A percentile compares a stretch with the other conserved stretches of the same genome.
phyloP scores from a whole-genome alignment of 2,329 filamentous ascomycete genomes.

The Xylaria sp. region DNA sequence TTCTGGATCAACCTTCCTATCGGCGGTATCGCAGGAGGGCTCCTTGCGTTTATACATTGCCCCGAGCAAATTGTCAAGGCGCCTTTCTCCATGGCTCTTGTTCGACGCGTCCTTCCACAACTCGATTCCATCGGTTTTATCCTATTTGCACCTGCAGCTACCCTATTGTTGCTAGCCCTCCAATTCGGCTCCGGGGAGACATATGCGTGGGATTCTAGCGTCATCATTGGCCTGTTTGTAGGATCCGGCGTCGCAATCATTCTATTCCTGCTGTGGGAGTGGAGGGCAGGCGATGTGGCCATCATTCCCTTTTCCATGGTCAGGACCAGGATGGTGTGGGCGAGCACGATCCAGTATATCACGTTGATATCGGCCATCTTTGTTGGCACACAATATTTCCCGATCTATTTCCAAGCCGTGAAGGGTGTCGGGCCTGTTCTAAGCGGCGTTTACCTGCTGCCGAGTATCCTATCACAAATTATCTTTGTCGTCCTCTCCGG shows the following conservation, averaged over 20 bases:
- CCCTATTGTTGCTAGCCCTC: slow-evolving; percentile 52
- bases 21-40: slow-evolving; percentile 44
- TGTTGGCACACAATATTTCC: slow-evolving; percentile 41
- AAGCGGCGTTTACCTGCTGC: slow-evolving; percentile 44
- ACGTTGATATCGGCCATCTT: slow-evolving; percentile 53
- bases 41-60: slow-evolving; percentile 43
- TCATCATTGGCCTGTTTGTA: slow-evolving; percentile 49
- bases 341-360: slow-evolving; percentile 48
- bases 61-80: slow-evolving; percentile 46
- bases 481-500: slow-evolving; percentile 62
- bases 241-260: slow-evolving; percentile 43
- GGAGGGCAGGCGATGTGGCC: slow-evolving; percentile 50
- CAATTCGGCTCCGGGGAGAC: slow-evolving; percentile 49
- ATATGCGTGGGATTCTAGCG: slow-evolving; percentile 47
- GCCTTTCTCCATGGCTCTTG: slow-evolving; percentile 31
- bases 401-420: slow-evolving; percentile 43
- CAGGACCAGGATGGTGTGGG: slow-evolving; percentile 49
- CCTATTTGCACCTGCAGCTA: slow-evolving; percentile 49
- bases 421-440: slow-evolving; percentile 39
- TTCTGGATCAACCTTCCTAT: slow-evolving; percentile 54
- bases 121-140: slow-evolving; percentile 51
- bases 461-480: slow-evolving; percentile 45
- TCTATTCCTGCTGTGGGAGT: slow-evolving; percentile 51
- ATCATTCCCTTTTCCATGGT: slow-evolving; percentile 57
- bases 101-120: slow-evolving; percentile 39